phyloP scores from a whole-genome alignment of 345 rosid genomes.

The Arabis hirsuta region DNA sequence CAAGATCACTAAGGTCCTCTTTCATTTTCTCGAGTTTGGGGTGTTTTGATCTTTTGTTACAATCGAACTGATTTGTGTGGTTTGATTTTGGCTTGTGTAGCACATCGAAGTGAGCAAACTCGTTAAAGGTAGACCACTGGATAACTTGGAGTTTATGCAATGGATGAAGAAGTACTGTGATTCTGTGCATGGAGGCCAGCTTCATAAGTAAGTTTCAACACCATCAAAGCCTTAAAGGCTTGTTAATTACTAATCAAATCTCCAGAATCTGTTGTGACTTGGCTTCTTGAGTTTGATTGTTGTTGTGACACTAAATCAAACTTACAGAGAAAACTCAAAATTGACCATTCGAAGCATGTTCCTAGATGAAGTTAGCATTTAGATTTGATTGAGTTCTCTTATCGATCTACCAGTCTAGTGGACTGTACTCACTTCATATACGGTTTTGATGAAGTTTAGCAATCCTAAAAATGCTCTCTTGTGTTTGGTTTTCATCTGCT shows the following conservation, averaged over 20 bases:
- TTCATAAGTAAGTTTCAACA: constrained; percentile 51
- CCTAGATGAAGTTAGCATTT: not conserved
- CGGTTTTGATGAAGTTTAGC: no score
- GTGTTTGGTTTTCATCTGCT: not conserved
- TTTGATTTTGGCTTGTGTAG: constrained; percentile 47
- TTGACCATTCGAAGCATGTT: not conserved
- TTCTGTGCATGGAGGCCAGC: constrained; percentile 69
- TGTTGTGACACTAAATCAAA: not conserved
- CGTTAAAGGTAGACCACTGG: constrained; percentile 94
- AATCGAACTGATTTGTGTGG: constrained; percentile 23
- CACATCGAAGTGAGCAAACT: constrained; percentile 92
- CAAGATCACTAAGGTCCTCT: constrained; percentile 83
- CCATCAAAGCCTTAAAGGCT: not conserved
- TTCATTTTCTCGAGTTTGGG: no score
- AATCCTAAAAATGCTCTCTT: no score
- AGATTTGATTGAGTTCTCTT: no score
- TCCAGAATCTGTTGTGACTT: not conserved
- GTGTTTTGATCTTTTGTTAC: no score
- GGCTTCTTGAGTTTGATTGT: not conserved
- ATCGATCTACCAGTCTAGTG: no score
- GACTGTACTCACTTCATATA: no score
- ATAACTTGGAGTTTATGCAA: constrained; percentile 96
- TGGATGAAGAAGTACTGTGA: constrained; percentile 98
- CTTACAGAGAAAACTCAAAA: not conserved
- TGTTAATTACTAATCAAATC: not conserved